Percentiles rank a stretch among this genome's conserved stretches.
phyloP scores from a whole-genome alignment of 805 yeast genomes.

The Brettanomyces naardenensis region DNA sequence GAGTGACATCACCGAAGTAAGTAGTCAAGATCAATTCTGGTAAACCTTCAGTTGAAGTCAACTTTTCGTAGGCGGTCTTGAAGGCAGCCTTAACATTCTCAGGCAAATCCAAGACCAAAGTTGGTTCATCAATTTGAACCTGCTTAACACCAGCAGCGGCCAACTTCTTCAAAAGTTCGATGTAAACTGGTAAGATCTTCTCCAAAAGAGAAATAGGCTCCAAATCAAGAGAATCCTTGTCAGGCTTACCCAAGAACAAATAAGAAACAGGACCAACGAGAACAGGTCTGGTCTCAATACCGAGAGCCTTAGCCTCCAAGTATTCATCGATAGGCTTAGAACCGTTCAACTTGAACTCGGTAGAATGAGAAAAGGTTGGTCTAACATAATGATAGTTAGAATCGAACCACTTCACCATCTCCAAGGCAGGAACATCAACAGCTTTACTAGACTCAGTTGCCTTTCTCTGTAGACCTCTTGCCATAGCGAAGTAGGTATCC shows the following conservation, averaged over 20 bases:
- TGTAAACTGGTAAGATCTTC: slow-evolving; percentile 89
- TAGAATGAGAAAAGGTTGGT: slow-evolving; percentile 95
- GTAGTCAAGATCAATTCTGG: slow-evolving; percentile 83
- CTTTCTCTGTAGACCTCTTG: slow-evolving; percentile 98
- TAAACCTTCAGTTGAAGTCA: slow-evolving; percentile 57
- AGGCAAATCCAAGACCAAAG: slow-evolving; percentile 88
- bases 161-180: slow-evolving; percentile 79
- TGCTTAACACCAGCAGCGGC: slow-evolving; percentile 90
- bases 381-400: slow-evolving; percentile 99
- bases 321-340: slow-evolving; percentile 95
- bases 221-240: slow-evolving; percentile 92
- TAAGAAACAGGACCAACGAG: slow-evolving; percentile 94
- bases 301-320: slow-evolving; percentile 95
- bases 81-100: slow-evolving; percentile 75
- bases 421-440: slow-evolving; percentile 97
- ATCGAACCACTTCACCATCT: slow-evolving; percentile 99
- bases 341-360: slow-evolving; percentile 93
- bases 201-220: slow-evolving; percentile 87
- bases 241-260: slow-evolving; percentile 94
- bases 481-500: slow-evolving; percentile 97
- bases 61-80: slow-evolving; percentile 78
- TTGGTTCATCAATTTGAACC: slow-evolving; percentile 97
- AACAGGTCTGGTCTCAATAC: slow-evolving; percentile 97
- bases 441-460: slow-evolving; percentile 82
- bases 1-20: slow-evolving; percentile 98